A percentile compares a stretch with the other conserved stretches of the same genome.
Conservation (phyloP, 2,329 filamentous ascomycete genomes). For the Lachnellula willkommii region DNA sequence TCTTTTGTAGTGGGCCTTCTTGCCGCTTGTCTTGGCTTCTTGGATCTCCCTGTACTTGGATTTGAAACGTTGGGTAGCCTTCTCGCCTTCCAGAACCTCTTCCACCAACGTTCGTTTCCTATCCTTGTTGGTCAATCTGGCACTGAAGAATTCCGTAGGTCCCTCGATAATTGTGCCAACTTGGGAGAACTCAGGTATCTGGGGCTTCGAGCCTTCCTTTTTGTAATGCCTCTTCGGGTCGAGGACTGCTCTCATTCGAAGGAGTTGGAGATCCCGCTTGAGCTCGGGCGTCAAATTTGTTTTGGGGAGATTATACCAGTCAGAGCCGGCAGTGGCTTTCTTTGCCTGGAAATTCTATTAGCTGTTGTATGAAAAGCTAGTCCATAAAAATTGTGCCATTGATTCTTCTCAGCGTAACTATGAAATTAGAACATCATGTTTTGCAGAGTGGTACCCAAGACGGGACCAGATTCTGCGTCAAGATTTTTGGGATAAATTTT, state of each 20-base stretch:
- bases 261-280: conserved; percentile 81
- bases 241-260: conserved; percentile 83
- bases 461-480: conserved; percentile 72
- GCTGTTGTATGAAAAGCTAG: conserved; percentile 10
- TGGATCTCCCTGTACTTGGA: conserved; percentile 85
- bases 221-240: conserved; percentile 65
- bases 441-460: conserved; percentile 73
- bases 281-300: conserved; percentile 80
- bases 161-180: conserved; percentile 85
- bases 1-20: conserved; percentile 83
- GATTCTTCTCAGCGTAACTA: conserved; percentile 62
- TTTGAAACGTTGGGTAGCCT: conserved; percentile 67
- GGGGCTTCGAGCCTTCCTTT: conserved; percentile 67
- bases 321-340: conserved; percentile 65
- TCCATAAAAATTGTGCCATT: conserved; percentile 7
- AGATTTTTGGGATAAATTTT: conserved; percentile 67
- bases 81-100: conserved; percentile 68
- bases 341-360: conserved; percentile 27
- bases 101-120: conserved; percentile 82
- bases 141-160: conserved; percentile 79
- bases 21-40: conserved; percentile 74
- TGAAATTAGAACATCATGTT: conserved; percentile 58
- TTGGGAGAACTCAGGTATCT: conserved; percentile 75
- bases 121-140: conserved; percentile 78
- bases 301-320: conserved; percentile 85